Evolutionary conservation across 495 filamentous ascomycete genomes (phyloP), one percentile per base, ranked within the genome.

Genomic region (Aspergillus carlsbadensis): DNA sequence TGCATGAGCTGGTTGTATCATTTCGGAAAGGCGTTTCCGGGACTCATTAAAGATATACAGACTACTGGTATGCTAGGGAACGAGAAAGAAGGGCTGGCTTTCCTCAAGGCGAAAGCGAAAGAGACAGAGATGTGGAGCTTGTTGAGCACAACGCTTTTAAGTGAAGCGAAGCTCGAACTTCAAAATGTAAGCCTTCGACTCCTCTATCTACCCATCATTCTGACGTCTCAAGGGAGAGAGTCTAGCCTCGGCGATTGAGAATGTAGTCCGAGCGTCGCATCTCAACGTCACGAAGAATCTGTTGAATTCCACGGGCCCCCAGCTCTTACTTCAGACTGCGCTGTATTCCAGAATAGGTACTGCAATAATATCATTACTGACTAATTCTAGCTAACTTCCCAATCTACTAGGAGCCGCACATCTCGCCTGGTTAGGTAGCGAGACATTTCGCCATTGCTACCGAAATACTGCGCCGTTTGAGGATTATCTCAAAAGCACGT

Each of bases 1-100:
- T 90, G 90, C 41, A 82, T 98, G 60, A 96, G 90, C 67, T 98
- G 94, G 95, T 78, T 98, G n/a, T 94, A 95, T 68, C 92, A 97
- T 67, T 93, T 98, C 62, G 86, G 87, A 26, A 88, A 91, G 64
- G 84, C 89, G 0, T 91, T 95, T 66, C 91, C 92, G 0, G 79
- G 84, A 43, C 80, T 92, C 41, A 85, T 93, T 61, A 81, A 80
- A 26, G 82, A 86, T 40, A 76, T 88, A 1, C 84, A 87, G 36
- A 84, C 87, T 37, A 84, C 80, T 56, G 88, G 85, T 41, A 84
- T 90, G 79, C 72, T 91, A 11, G 88, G 87, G 1, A 86, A 85
- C 58, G 89, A 93, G 45, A 87, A 87, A 56, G 92, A 97, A 57
- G 89, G 84, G 0, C 79, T 97, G 4, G 77, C 83, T 0, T 96